Evolutionary conservation across 2,329 filamentous ascomycete genomes (phyloP), one percentile per base, ranked within the genome.

Genomic region (Microcyclospora tardicrescens): DNA sequence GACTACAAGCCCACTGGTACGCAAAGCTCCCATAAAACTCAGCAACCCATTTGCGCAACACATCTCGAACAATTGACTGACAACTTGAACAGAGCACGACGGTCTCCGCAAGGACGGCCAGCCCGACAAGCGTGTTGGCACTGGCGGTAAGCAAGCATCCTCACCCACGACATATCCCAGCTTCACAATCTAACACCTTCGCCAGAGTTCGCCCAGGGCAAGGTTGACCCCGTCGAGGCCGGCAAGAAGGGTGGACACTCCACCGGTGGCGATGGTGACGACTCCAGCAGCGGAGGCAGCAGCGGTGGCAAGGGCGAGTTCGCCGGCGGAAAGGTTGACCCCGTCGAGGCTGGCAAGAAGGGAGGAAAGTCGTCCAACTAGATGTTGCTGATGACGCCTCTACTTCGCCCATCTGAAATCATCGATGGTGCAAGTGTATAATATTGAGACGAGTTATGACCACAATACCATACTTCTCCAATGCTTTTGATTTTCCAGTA

Each of bases 21-120:
- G 37, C 6, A 16, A 16, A n/a, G 11, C 8, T 35, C 8, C 13
- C 11, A 36, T 6, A n/a, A n/a, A n/a, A n/a, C 6, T 4, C 9
- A 27, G 3, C n/a, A 6, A 15, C 16, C 15, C n/a, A 24, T 8
- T 24, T 4, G 19, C 19, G 19, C 4, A 24, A 8, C 19, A 24
- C 8, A 4, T 5, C 19, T 8, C 5, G 8, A 24, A 24, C 8
- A 24, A 5, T 24, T 8, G 8, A 24, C 39, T 49, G 29, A 44
- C 33, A 34, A 10, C 11, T n/a, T 24, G 10, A 3, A 15, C 40
- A 61, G 60, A 65, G 54, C 60, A 65, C 49, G 58, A 55, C 47
- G 62, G 62, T 42, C 57, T 64, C 41, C 61, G 60, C 47, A 53
- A 64, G 49, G 62, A 65, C 46, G 61, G 62, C 37, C 57, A 59